Base-by-base conservation (phyloP, 2,329 filamentous ascomycete species). In the Colletotrichum musae region DNA sequence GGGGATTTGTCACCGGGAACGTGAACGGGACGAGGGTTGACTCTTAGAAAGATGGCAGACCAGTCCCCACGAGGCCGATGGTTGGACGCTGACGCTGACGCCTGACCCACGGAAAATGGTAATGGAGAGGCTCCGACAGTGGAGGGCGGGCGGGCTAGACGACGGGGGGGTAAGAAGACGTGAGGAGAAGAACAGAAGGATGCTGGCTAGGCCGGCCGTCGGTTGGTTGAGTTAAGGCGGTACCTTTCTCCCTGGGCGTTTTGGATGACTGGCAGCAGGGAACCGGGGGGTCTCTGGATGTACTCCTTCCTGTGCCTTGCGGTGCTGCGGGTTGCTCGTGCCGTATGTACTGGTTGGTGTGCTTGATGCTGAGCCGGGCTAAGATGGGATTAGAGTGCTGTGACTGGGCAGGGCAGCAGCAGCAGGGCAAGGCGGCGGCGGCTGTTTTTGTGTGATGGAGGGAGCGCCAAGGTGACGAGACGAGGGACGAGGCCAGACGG, bases 71-170 rank as follows among this genome's bases (percentile, higher is more conserved):
- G 66, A 60, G 41, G 59, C 39, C 59, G 65, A 48, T 41, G 65
- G 53, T 36, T 56, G 62, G 43, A 60, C 52, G 45, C 54, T 69
- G 66, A 66, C 62, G 32, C 60, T 54, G 21, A 65, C 65, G 62
- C 48, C 48, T 69, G 66, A 69, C 66, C 50, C 50, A 57, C 66
- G 62, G 56, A 60, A 65, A 58, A 56, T 69, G 62, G 61, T 51
- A 66, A 56, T 69, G 66, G 56, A 69, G 50, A 69, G 66, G 66
- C 56, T 69, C 56, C 62, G 66, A 52, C 57, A 57, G 62, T 54
- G 62, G 61, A 59, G 54, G 61, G 18, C n/a, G 47, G 47, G 47
- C n/a, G 21, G 47, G 18, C 47, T 21, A 24, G n/a, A n/a, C 16
- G 45, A 47, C 16, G 43, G 43, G 15, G 53, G 43, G 50, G 28